Evolutionary conservation across 176 grass and related monocot genomes (phyloP).

Genomic region (Aechmea fasciata): DNA sequence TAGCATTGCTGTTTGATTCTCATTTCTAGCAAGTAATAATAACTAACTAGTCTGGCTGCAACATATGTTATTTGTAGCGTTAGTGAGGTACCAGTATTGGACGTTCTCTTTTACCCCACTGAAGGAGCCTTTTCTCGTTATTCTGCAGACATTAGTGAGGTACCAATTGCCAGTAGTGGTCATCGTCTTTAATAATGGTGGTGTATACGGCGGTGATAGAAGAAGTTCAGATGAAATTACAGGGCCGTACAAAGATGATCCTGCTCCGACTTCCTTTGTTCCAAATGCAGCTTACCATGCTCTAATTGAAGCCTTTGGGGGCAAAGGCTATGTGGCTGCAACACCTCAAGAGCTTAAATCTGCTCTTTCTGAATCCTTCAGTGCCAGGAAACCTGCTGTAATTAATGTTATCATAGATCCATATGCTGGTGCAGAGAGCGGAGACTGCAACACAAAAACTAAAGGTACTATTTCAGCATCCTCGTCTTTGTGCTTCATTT

Average conservation of each 20-base stretch:
- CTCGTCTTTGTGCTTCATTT: no score
- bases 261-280: constrained; percentile 90
- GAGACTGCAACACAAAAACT: constrained; percentile 97
- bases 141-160: constrained; percentile 72
- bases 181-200: constrained; percentile 90
- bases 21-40: no score
- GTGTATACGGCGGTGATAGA: constrained; percentile 85
- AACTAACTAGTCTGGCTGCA: no score
- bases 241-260: constrained; percentile 80
- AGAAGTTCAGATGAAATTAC: constrained; percentile 74
- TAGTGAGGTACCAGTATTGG: no score
- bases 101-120: background rate
- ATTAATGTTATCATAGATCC: constrained; percentile 81
- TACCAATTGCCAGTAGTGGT: constrained; percentile 71
- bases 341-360: constrained; percentile 66
- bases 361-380: constrained; percentile 62
- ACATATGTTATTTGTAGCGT: no score
- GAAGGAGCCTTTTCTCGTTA: background rate
- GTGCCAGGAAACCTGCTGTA: constrained; percentile 53
- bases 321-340: constrained; percentile 58
- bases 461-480: constrained; percentile 8
- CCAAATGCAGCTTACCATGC: constrained; percentile 63
- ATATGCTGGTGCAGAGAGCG: constrained; percentile 75
- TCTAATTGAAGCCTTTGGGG: constrained; percentile 85
- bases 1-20: no score